phyloP scores from a whole-genome alignment of 2,329 filamentous ascomycete species.

The Colletotrichum zoysiae region DNA sequence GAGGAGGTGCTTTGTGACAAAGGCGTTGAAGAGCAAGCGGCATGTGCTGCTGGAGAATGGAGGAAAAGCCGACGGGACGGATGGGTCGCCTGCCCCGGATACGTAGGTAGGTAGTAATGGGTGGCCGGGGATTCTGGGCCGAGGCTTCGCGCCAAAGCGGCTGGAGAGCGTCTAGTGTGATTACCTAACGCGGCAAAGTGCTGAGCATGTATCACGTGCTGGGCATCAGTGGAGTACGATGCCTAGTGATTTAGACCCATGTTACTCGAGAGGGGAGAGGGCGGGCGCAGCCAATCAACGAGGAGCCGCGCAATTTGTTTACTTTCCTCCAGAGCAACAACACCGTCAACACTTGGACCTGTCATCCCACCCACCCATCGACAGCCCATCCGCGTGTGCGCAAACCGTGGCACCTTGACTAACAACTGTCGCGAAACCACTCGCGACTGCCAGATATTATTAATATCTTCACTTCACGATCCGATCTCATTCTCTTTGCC shows the following conservation, averaged over 20 bases:
- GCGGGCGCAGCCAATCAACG: constrained; percentile 41
- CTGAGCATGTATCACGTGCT: constrained; percentile 35
- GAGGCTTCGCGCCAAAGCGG: constrained; percentile 44
- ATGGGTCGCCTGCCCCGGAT: not conserved
- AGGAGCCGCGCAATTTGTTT: constrained; percentile 52
- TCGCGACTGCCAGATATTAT: no score
- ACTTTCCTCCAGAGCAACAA: constrained; percentile 58
- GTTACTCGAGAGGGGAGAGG: constrained; percentile 31
- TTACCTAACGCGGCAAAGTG: constrained; percentile 13
- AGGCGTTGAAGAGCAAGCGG: not conserved
- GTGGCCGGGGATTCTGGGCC: constrained; percentile 45
- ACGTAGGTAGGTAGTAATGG: constrained; percentile 36
- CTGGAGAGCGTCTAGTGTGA: constrained; percentile 25
- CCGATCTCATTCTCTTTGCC: not conserved
- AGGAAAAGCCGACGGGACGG: not conserved
- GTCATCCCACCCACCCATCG: constrained; percentile 16
- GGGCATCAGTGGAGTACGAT: not conserved
- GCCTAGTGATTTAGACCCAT: not conserved
- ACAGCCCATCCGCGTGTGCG: constrained; percentile 15
- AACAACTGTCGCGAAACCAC: constrained; percentile 1
- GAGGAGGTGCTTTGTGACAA: constrained; percentile 8
- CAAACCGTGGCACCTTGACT: not conserved
- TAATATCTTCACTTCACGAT: not conserved
- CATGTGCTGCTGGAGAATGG: constrained; percentile 7
- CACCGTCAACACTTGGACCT: constrained; percentile 6